phyloP scores from a whole-genome alignment of 2,329 filamentous ascomycete species.

The Fusarium sp. region DNA sequence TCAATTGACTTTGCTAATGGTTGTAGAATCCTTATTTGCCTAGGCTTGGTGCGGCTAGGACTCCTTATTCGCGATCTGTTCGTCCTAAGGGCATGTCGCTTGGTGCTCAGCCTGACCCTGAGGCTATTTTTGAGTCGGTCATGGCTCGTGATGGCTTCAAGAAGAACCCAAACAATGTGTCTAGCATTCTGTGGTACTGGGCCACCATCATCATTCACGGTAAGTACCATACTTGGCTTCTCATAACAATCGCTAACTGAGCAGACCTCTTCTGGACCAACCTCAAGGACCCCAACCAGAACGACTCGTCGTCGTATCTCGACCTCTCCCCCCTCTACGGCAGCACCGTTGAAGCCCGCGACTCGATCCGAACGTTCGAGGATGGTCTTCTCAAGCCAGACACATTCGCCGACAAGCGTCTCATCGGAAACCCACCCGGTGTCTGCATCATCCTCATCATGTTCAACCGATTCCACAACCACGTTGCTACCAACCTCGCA shows the following conservation, averaged over 20 bases:
- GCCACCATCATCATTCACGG: conserved; percentile 80
- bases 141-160: conserved; percentile 66
- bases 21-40: conserved; percentile 73
- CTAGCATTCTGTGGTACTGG: conserved; percentile 79
- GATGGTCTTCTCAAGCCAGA: conserved; percentile 81
- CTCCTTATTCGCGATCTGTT: conserved; percentile 74
- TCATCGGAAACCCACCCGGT: conserved; percentile 78
- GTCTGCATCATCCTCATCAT: conserved; percentile 79
- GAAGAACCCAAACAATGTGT: conserved; percentile 78
- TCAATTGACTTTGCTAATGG: not conserved
- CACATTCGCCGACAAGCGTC: conserved; percentile 76
- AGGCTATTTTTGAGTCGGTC: conserved; percentile 70
- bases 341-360: conserved; percentile 74
- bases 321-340: conserved; percentile 80
- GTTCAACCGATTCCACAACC: conserved; percentile 90
- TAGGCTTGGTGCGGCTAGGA: conserved; percentile 74
- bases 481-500: conserved; percentile 82
- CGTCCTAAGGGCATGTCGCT: conserved; percentile 69
- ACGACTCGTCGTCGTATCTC: conserved; percentile 78
- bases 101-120: conserved; percentile 76
- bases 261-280: conserved; percentile 79
- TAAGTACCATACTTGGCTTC: conserved; percentile 44
- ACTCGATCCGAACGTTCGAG: conserved; percentile 76
- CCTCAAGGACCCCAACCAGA: conserved; percentile 67
- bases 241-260: fast-evolving